phyloP scores from a whole-genome alignment of 1,284 basidiomycete species.

The Tylopilus sp. region DNA sequence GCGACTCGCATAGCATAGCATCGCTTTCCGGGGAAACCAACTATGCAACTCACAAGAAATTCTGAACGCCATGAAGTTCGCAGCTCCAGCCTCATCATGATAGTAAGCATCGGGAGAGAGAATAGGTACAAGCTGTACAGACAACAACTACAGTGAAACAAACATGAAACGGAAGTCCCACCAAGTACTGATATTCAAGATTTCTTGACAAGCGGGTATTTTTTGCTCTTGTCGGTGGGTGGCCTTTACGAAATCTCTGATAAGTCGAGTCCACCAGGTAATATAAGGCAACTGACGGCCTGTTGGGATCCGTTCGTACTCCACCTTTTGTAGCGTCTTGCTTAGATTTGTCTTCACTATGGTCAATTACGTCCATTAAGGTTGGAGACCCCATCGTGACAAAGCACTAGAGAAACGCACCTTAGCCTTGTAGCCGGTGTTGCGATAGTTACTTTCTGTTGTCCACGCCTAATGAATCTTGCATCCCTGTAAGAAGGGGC shows the following conservation, averaged over 20 bases:
- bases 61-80: not conserved
- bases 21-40: conserved; percentile 11
- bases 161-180: not conserved
- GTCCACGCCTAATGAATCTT: conserved; percentile 13
- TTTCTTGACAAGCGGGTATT: not conserved
- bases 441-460: not conserved
- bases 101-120: not conserved
- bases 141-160: not conserved
- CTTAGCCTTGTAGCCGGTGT: not conserved
- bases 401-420: conserved; percentile 1
- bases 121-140: not conserved
- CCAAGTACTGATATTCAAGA: no score
- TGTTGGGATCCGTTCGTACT: not conserved
- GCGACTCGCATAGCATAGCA: no score
- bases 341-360: not conserved
- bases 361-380: not conserved
- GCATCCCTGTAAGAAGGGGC: not conserved
- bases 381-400: not conserved
- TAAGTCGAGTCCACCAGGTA: not conserved
- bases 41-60: no score
- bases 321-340: no score
- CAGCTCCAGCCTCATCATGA: not conserved
- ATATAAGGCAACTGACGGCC: conserved; percentile 10
- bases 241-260: conserved; percentile 1
- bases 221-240: not conserved